Conservation (phyloP, 208 protist species). For the Acanthamoeba healyi region DNA sequence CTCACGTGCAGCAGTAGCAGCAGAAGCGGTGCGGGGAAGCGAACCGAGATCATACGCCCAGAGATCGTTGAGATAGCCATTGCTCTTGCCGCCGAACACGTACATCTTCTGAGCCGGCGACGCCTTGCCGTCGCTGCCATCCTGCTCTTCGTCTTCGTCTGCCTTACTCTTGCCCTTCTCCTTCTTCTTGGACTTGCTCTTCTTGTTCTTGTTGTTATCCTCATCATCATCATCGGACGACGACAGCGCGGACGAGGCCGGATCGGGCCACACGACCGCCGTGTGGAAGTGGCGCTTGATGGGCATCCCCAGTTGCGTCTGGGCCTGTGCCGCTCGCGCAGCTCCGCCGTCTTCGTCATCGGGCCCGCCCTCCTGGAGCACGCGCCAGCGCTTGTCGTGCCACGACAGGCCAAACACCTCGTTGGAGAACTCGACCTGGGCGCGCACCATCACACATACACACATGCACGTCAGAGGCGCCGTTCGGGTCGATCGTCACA, state of each 20-base stretch:
- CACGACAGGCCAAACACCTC: constrained; percentile 31
- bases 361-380: constrained; percentile 16
- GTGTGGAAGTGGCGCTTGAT: constrained; percentile 52
- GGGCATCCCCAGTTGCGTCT: background rate
- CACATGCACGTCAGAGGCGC: too few relatives aligned
- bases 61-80: constrained; percentile 59
- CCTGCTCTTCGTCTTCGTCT: background rate
- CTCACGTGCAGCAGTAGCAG: background rate
- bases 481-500: too few relatives aligned
- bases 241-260: background rate
- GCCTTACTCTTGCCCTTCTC: background rate
- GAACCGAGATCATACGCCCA: background rate
- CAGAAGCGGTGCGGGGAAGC: too few relatives aligned
- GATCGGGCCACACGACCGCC: constrained; percentile 14
- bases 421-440: constrained; percentile 56
- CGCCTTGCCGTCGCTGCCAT: background rate
- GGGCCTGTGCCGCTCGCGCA: background rate
- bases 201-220: background rate
- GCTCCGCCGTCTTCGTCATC: background rate
- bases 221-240: background rate
- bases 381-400: constrained; percentile 36
- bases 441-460: too few relatives aligned
- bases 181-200: background rate
- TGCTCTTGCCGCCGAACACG: constrained; percentile 64
- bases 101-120: background rate